Evolutionary conservation across 2,329 filamentous ascomycete species (phyloP).

Genomic region (Cercospora nicotianae): DNA sequence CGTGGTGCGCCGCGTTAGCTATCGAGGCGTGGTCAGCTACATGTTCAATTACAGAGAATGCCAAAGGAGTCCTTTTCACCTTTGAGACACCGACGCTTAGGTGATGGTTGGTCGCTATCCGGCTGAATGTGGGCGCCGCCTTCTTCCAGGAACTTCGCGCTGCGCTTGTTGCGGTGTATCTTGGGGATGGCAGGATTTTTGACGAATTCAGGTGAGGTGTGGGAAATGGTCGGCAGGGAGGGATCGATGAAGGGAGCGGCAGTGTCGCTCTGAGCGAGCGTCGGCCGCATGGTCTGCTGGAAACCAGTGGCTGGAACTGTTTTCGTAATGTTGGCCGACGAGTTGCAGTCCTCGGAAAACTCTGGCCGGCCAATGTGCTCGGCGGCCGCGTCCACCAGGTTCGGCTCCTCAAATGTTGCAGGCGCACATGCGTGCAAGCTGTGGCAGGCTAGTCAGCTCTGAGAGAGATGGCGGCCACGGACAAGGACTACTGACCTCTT

Average conservation of each 20-base stretch:
- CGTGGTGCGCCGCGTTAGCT: background rate
- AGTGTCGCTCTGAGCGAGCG: too few species aligned
- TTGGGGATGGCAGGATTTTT: too few species aligned
- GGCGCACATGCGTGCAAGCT: background rate
- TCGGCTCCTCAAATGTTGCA: background rate
- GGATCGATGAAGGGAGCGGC: too few species aligned
- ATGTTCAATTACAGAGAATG: background rate
- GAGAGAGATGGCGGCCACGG: background rate
- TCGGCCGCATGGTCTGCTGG: too few species aligned
- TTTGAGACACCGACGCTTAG: background rate
- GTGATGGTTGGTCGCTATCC: background rate
- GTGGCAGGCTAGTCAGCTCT: background rate
- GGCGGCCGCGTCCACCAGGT: background rate
- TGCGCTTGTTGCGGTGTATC: background rate
- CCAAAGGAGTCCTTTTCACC: background rate
- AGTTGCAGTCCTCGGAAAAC: background rate
- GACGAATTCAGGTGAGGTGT: too few species aligned
- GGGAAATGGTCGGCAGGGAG: too few species aligned
- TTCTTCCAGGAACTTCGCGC: background rate
- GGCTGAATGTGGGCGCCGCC: background rate
- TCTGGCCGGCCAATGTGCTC: background rate
- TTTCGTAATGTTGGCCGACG: too few species aligned
- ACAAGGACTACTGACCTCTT: background rate
- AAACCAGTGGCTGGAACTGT: too few species aligned
- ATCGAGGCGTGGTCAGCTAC: background rate